These are phyloP conservation scores for Pichia inconspicua DNA, from an alignment of 1,139 yeast species.

Conservation along the genomic window DNA sequence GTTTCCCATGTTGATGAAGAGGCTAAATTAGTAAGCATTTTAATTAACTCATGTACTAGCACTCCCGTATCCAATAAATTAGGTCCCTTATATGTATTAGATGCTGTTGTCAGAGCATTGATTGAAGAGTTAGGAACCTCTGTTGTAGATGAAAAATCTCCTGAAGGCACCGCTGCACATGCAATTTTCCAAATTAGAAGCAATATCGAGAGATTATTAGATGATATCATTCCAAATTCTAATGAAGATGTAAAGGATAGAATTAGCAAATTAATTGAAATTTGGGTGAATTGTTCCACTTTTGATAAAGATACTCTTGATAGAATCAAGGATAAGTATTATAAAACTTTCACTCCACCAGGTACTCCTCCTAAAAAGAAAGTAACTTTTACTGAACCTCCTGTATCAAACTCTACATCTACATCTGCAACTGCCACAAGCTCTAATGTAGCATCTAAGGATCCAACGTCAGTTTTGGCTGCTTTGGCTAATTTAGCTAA, in stretches of 20 bases:
- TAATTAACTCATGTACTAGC: conserved; percentile 63
- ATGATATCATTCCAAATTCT: conserved; percentile 51
- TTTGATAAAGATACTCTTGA: conserved; percentile 53
- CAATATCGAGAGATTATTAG: conserved; percentile 50
- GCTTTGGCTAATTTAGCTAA: conserved; percentile 52
- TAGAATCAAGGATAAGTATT: conserved; percentile 52
- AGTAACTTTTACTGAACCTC: conserved; percentile 23
- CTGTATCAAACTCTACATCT: conserved; percentile 3
- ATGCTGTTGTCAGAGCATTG: conserved; percentile 82
- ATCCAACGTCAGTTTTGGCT: conserved; percentile 54
- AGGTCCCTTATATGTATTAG: conserved; percentile 86
- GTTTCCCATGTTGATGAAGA: conserved; percentile 56
- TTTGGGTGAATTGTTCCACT: conserved; percentile 85
- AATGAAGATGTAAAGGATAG: conserved; percentile 53
- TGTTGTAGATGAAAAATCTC: conserved; percentile 37
- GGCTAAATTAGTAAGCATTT: conserved; percentile 49
- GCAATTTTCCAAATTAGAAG: conserved; percentile 59
- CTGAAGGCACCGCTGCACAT: conserved; percentile 68
- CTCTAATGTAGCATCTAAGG: conserved; percentile 26
- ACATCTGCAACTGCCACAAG: not conserved
- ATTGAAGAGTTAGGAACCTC: conserved; percentile 48
- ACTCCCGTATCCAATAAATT: conserved; percentile 78
- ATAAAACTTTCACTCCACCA: conserved; percentile 50
- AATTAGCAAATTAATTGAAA: conserved; percentile 75
- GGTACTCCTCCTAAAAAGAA: conserved; percentile 38